A percentile compares a stretch with the other conserved stretches of the same genome.
Evolutionary conservation across 1,139 yeast genomes (phyloP).

Genomic region (Suhomyces kunorum): DNA sequence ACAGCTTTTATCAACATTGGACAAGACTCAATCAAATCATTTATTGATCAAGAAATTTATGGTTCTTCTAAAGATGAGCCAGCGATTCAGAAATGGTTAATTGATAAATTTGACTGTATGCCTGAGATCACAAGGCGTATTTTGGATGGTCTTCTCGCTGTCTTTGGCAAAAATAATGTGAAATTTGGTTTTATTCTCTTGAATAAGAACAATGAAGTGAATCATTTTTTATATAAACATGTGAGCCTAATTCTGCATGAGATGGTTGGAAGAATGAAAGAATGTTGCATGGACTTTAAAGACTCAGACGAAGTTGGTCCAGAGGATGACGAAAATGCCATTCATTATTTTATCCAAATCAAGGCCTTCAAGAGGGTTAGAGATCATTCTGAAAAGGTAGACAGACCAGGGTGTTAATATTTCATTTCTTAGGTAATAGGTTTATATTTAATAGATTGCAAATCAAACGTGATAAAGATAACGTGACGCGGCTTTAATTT

Average conservation of each 20-base stretch:
- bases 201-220: slow-evolving; percentile 35
- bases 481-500: slow-evolving; percentile 5
- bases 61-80: slow-evolving; percentile 1
- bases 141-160: slow-evolving; percentile 24
- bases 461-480: background rate
- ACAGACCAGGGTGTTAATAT: too few relatives aligned
- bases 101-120: slow-evolving; percentile 24
- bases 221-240: slow-evolving; percentile 34
- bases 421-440: background rate
- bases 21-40: slow-evolving; percentile 15
- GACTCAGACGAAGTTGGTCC: slow-evolving; percentile 19
- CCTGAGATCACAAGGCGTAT: slow-evolving; percentile 30
- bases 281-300: slow-evolving; percentile 26
- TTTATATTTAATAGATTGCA: background rate
- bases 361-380: slow-evolving; percentile 29
- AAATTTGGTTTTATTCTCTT: slow-evolving; percentile 34
- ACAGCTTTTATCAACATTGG: slow-evolving; percentile 29
- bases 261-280: slow-evolving; percentile 36
- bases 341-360: slow-evolving; percentile 35
- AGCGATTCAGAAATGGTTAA: slow-evolving; percentile 6
- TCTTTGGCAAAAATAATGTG: slow-evolving; percentile 41
- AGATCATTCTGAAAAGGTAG: too few relatives aligned
- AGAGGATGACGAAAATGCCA: slow-evolving; percentile 20
- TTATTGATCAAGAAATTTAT: slow-evolving; percentile 8
- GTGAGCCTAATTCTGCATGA: slow-evolving; percentile 36